Evolutionary conservation across 148 eudicot genomes (phyloP).

Genomic region (Gaultheria prostrata): DNA sequence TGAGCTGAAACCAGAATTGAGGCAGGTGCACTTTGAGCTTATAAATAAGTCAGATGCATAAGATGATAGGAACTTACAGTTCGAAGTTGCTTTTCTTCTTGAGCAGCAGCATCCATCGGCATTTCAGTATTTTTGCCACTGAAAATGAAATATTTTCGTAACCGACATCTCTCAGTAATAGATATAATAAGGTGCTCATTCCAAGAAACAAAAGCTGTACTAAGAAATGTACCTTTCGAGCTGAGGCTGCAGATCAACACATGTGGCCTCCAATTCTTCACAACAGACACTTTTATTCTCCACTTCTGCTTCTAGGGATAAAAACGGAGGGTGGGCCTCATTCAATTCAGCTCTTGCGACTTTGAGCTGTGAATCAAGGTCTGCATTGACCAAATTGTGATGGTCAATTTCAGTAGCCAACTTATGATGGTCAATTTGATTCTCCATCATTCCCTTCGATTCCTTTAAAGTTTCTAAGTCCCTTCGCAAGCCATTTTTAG

Average conservation of each 20-base stretch:
- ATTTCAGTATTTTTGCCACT: conserved; percentile 39
- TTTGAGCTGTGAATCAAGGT: conserved; percentile 41
- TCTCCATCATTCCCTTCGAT: conserved; percentile 33
- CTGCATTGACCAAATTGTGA: conserved; percentile 38
- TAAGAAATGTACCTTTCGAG: conserved; percentile 50
- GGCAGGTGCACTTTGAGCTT: neutral
- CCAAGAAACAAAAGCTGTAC: neutral
- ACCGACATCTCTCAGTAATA: neutral
- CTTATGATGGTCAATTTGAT: conserved; percentile 36
- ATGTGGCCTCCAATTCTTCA: conserved; percentile 49
- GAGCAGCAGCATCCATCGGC: conserved; percentile 22
- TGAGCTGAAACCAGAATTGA: neutral
- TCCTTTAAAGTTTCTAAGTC: conserved; percentile 39
- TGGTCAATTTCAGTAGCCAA: conserved; percentile 36
- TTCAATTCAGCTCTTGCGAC: conserved; percentile 36
- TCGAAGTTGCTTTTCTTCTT: conserved; percentile 44
- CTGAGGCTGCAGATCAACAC: conserved; percentile 27
- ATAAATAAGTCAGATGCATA: neutral
- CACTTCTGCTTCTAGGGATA: conserved; percentile 25
- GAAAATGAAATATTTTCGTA: conserved; percentile 24
- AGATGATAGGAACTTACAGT: conserved; percentile 49
- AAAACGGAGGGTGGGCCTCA: conserved; percentile 36
- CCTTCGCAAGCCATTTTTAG: conserved; percentile 28
- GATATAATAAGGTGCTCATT: neutral
- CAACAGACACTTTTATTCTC: conserved; percentile 21